A percentile compares a stretch with the other conserved stretches of the same genome.
Evolutionary conservation across 2,329 filamentous ascomycete species (phyloP).

Genomic region (Xylaria sp.): DNA sequence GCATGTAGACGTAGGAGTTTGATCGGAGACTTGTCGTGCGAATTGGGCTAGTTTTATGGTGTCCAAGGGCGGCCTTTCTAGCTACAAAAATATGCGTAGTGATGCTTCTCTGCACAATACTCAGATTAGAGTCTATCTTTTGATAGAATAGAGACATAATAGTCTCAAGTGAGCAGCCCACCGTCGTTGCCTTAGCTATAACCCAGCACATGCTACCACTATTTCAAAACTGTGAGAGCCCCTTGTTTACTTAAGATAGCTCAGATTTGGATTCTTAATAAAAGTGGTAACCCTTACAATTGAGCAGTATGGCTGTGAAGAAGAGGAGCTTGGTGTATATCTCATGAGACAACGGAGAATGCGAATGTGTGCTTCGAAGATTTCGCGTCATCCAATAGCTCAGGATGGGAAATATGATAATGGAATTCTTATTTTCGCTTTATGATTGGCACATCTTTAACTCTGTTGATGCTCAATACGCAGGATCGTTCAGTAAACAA

Average conservation of each 20-base stretch:
- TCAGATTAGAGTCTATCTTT: constrained; percentile 11
- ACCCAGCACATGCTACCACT: neutral
- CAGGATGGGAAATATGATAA: neutral
- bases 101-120: neutral
- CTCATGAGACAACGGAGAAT: too few relatives aligned
- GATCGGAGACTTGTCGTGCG: neutral
- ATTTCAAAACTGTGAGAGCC: neutral
- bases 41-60: neutral
- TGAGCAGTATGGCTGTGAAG: neutral
- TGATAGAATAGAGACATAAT: constrained; percentile 13
- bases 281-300: neutral
- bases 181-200: neutral
- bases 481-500: neutral
- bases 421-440: neutral
- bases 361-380: neutral
- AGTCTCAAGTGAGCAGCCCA: neutral
- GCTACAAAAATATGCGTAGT: neutral
- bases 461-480: neutral
- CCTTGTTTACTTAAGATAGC: neutral
- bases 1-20: neutral
- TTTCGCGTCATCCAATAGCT: neutral
- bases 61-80: neutral
- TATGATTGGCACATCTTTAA: neutral
- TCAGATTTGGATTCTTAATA: neutral
- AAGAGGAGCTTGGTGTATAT: neutral